Conservation (phyloP, 2,329 filamentous ascomycete species). For the Fusarium sp. region DNA sequence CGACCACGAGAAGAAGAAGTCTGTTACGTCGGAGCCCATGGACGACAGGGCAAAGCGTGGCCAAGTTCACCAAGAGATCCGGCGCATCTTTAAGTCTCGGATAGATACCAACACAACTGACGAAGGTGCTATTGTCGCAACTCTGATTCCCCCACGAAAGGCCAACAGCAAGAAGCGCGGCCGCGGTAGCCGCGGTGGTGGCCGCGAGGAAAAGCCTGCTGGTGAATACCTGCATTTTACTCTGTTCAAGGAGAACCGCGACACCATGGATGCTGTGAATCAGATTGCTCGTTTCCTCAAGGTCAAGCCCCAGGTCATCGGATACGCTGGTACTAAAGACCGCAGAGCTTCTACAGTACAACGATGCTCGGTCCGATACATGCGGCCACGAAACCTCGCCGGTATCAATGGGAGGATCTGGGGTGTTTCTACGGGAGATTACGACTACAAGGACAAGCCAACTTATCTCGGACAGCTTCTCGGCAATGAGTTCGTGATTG, state of each 20-base stretch:
- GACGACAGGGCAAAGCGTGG: constrained; percentile 57
- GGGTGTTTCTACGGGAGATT: constrained; percentile 79
- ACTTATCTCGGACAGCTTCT: constrained; percentile 84
- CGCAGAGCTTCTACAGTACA: constrained; percentile 87
- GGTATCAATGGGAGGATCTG: constrained; percentile 70
- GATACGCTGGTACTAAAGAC: constrained; percentile 87
- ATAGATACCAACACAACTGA: constrained; percentile 77
- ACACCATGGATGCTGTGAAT: constrained; percentile 90
- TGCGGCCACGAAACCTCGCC: constrained; percentile 67
- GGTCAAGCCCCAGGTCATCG: constrained; percentile 78
- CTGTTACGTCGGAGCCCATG: constrained; percentile 52
- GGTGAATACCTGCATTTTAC: constrained; percentile 90
- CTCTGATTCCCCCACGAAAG: constrained; percentile 63
- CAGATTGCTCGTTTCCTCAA: constrained; percentile 79
- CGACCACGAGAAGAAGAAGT: constrained; percentile 42
- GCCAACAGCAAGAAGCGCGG: constrained; percentile 43
- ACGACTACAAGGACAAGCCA: constrained; percentile 75
- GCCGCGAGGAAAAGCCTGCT: constrained; percentile 49
- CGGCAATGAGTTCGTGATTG: constrained; percentile 94
- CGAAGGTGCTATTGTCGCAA: constrained; percentile 70
- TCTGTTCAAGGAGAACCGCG: constrained; percentile 95
- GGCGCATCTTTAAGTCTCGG: constrained; percentile 80
- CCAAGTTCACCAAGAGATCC: constrained; percentile 69
- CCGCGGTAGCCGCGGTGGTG: constrained; percentile 37
- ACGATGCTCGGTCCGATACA: constrained; percentile 72